Base-by-base conservation (phyloP, 768 basidiomycete species). In the Pisolithus sp. region DNA sequence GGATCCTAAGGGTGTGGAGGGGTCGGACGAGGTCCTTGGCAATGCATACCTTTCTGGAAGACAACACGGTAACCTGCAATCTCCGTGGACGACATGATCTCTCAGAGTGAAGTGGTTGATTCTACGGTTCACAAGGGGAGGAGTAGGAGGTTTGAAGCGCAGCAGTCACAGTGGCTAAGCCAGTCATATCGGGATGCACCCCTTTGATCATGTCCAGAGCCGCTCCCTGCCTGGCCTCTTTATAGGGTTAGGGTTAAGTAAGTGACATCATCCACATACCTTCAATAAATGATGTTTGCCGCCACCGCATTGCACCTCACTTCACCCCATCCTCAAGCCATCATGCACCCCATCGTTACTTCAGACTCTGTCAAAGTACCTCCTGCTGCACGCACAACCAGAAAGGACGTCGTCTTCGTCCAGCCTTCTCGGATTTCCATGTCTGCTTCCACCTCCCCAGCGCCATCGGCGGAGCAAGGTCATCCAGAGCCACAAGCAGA, bases 31-130 rank as follows among this genome's bases (percentile, higher is more conserved):
- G 3, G 5, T 5, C 5, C 4, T 5, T 34, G 34, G 12, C 34
- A 24, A 26, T 23, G 24, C 68, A 15, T 56, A 80, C 85, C 85
- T 62, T 77, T 74, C 70, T 86, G 84, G 47, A 85, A 46, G 49
- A 48, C 28, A 48, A 64, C 57, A 36, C 50, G 36, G 55, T 57
- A 57, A 10, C 46, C 30, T 46, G 54, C 51, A 23, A 57, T 41
- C 34, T 34, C 34, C 5, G 12, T 34, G 34, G 34, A 34, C 31
- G 55, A 59, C 60, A 66, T 62, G 23, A 24, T 44, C 26, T 45
- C 43, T 17, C n/a, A 30, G 26, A 41, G 5, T 15, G 17, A 2
- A 41, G 3, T 18, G 18, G 18, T 18, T 40, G 7, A 6, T 20
- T n/a, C 4, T 20, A 21, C 7, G 40, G 7, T 41, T 18, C 21